Base-by-base conservation (phyloP, 2,329 filamentous ascomycete species). In the Fusarium verticillioides region DNA sequence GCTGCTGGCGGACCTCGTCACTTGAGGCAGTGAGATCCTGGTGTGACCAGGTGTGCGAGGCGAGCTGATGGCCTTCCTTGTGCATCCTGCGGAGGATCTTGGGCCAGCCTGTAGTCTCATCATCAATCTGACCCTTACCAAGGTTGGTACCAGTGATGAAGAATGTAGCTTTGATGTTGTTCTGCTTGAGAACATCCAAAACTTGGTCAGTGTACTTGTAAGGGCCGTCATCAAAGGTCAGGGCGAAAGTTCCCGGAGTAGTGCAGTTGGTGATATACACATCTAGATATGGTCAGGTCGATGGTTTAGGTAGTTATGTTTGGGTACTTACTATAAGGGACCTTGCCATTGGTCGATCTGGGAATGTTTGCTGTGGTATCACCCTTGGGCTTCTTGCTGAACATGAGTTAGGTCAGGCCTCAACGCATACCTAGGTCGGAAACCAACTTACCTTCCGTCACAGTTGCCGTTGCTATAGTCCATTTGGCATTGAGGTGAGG, bases 171-270 rank as follows among this genome's bases (percentile, higher is more conserved):
- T 79, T 81, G 52, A 79, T 75, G 10, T 78, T 58, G 47, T 78
- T 72, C 4, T 75, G 49, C 16, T 78, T 74, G 9, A 84, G 76
- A 2, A 81, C 60, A 60, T 85, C 79, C 21, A 87, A 81, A 7
- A 87, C 73, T 23, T 78, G 73, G 2, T 69, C 62, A 2, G 85
- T 87, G 69, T 82, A 85, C 9, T 71, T 66, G 63, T 80, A 85
- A 3, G 85, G 85, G 0, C 85, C 84, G 47, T 87, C 85, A 69
- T 87, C 85, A 69, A 82, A 86, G 4, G 84, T 86, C 32, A 87
- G 77, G 1, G 85, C 85, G 26, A 85, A 76, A 23, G 77, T 80
- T 9, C 79, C 81, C 1, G 80, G 78, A 19, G 65, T 65, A 9
- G 73, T 78, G 63, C 82, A 83, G 5, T 72, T 79, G 3, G 78